Base-by-base conservation (phyloP, 257 asterid genomes). In the Paraleonurus japonicus region DNA sequence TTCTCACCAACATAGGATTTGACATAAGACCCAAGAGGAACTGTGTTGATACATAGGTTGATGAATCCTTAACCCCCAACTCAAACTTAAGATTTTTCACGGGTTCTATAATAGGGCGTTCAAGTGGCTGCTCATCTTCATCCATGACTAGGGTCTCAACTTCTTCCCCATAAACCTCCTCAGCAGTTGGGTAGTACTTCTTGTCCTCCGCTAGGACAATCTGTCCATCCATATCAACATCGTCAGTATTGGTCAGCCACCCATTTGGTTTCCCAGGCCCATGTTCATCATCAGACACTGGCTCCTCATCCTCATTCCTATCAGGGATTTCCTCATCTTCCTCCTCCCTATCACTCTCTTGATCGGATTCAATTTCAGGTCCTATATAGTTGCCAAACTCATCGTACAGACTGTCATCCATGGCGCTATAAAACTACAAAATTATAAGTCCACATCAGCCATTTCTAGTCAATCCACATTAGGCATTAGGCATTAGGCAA, bases 341-440 rank as follows among this genome's bases (percentile, higher is more conserved):
- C 60, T 87, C 96, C 10, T 86, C 97, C 79, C 90, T 78, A 15
- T 84, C 97, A 69, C 99, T 94, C 77, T 91, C 97, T 67, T 75
- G 85, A 72, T 94, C 97, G 9, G 99, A 94, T 61, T 94, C 99
- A 19, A 94, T 94, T 61, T 94, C 99, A 20, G 99, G 99, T 47
- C 99, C 97, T 10, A 94, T 88, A 67, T 94, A 94, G 80, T 94
- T 94, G 7, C 99, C 99, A 65, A 94, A 94, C 82, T 94, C 99
- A 75, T 94, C 97, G 51, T 94, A 94, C 80, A 94, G 80, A 67
- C 90, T 91, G 22, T 94, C 98, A 83, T 94, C 98, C 98, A 91
- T 93, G 61, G 70, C 74, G 78, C 43, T 55, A n/a, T 32, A 60
- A 54, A 73, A 75, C 81, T 76, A 82, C 80, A 67, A 48, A 67